A percentile compares a stretch with the other conserved stretches of the same genome.
Evolutionary conservation across 2,329 filamentous ascomycete genomes (phyloP).

Genomic region (Colletotrichum nymphaeae): DNA sequence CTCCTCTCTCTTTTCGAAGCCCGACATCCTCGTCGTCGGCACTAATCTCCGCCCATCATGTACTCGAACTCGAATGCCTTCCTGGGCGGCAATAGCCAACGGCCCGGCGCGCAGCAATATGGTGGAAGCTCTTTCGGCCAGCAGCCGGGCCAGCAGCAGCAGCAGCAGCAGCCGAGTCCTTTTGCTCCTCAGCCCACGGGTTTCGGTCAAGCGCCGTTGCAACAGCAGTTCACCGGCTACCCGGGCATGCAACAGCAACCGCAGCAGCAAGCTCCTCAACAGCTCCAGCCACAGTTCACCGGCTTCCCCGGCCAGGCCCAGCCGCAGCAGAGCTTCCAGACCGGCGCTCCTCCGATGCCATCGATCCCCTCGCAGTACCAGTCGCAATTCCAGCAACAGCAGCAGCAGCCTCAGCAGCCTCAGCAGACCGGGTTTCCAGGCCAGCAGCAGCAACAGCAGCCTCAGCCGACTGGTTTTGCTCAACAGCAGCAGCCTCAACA

Average conservation of each 20-base stretch:
- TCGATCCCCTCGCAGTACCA: conserved; percentile 70
- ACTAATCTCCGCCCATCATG: conserved; percentile 64
- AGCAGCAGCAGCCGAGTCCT: conserved; percentile 62
- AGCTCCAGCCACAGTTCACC: conserved; percentile 61
- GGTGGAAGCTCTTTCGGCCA: conserved; percentile 60
- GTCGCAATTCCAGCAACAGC: conserved; percentile 64
- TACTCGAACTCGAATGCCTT: conserved; percentile 91
- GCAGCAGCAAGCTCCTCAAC: conserved; percentile 71
- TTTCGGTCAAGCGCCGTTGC: conserved; percentile 65
- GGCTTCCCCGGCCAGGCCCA: conserved; percentile 51
- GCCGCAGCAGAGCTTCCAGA: conserved; percentile 71
- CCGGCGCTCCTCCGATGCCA: conserved; percentile 69
- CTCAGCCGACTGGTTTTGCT: conserved; percentile 56
- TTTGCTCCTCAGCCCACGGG: conserved; percentile 72
- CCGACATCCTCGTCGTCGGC: conserved; percentile 24
- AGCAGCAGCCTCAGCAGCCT: conserved; percentile 53
- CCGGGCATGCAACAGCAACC: conserved; percentile 67
- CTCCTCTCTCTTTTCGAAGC: conserved; percentile 7
- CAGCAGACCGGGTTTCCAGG: conserved; percentile 58
- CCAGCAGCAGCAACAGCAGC: conserved; percentile 53
- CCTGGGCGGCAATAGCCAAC: conserved; percentile 82
- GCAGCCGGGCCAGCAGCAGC: conserved; percentile 54
- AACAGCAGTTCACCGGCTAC: conserved; percentile 72
- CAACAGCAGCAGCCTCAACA: conserved; percentile 50
- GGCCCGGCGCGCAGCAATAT: conserved; percentile 74